Conservation (phyloP, 2,329 filamentous ascomycete species). For the Fusarium sp. region DNA sequence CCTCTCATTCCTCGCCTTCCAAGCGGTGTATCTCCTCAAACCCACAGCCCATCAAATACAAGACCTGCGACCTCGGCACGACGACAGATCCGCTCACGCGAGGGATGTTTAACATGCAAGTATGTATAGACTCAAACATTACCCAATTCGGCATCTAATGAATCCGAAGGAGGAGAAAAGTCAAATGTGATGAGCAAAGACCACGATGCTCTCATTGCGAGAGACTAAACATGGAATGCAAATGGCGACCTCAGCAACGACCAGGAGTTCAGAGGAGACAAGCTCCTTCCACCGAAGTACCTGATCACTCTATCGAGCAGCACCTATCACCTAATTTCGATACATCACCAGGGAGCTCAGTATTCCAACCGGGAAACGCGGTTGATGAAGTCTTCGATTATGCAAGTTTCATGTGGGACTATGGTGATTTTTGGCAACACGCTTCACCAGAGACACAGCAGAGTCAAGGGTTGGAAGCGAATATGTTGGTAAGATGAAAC, state of each 20-base stretch:
- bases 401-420: slow-evolving; percentile 60
- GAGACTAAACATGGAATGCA: slow-evolving; percentile 61
- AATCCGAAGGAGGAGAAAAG: slow-evolving; percentile 55
- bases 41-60: slow-evolving; percentile 6
- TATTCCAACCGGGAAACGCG: slow-evolving; percentile 43
- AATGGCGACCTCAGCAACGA: slow-evolving; percentile 54
- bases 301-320: slow-evolving; percentile 23
- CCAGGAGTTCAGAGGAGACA: slow-evolving; percentile 35
- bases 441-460: slow-evolving; percentile 40
- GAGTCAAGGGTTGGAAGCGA: slow-evolving; percentile 37
- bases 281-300: slow-evolving; percentile 2
- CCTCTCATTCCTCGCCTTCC: slow-evolving; percentile 33
- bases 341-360: slow-evolving; percentile 40
- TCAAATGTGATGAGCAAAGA: slow-evolving; percentile 61
- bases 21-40: slow-evolving; percentile 17
- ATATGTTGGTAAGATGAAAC: slow-evolving; percentile 32
- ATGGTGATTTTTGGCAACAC: slow-evolving; percentile 49
- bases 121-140: too few relatives aligned
- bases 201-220: slow-evolving; percentile 62
- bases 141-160: too few relatives aligned
- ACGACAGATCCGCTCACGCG: slow-evolving; percentile 41
- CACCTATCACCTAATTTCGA: slow-evolving; percentile 44
- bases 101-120: slow-evolving; percentile 57
- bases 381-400: slow-evolving; percentile 59
- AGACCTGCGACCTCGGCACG: slow-evolving; percentile 30